A percentile compares a stretch with the other conserved stretches of the same genome.
Evolutionary conservation across 345 rosid genomes (phyloP).

Genomic region (Garcia nutans): DNA sequence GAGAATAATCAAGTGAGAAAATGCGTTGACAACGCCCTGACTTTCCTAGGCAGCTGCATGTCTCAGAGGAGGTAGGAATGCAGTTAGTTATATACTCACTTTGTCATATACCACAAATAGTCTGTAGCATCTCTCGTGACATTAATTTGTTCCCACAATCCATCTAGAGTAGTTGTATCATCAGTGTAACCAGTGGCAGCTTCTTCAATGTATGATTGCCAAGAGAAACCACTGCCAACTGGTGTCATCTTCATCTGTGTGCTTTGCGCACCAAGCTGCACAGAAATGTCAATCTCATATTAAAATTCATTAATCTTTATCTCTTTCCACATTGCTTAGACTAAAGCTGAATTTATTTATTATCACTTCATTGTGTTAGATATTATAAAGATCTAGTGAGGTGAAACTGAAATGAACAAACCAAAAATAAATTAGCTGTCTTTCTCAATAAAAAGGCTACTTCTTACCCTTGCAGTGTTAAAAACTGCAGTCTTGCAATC

Average conservation of each 20-base stretch:
- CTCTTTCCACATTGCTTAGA: not conserved
- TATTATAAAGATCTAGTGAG: not conserved
- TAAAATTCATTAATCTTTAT: not conserved
- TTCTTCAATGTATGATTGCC: constrained; percentile 45
- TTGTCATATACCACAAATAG: constrained; percentile 49
- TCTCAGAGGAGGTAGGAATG: not conserved
- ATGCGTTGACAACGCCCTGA: not conserved
- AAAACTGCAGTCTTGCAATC: constrained; percentile 41
- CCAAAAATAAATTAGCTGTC: not conserved
- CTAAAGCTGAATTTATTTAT: not conserved
- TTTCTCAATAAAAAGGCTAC: not conserved
- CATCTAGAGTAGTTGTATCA: constrained; percentile 33
- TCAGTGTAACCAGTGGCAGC: constrained; percentile 32
- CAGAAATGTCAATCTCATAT: not conserved
- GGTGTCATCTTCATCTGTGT: constrained; percentile 38
- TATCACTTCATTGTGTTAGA: not conserved
- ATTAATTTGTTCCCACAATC: constrained; percentile 40
- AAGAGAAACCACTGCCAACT: constrained; percentile 25
- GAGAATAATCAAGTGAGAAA: not conserved
- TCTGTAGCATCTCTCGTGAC: constrained; percentile 44
- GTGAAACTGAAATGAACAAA: constrained; percentile 6
- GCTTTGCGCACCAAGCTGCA: constrained; percentile 37
- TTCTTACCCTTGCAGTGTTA: constrained; percentile 41
- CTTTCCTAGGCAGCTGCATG: not conserved
- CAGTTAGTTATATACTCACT: constrained; percentile 32